A percentile compares a stretch with the other conserved stretches of the same genome.
These are phyloP conservation scores for Cladorrhinum sp. DNA, from an alignment of 2,329 filamentous ascomycete species.

Conservation along the genomic window DNA sequence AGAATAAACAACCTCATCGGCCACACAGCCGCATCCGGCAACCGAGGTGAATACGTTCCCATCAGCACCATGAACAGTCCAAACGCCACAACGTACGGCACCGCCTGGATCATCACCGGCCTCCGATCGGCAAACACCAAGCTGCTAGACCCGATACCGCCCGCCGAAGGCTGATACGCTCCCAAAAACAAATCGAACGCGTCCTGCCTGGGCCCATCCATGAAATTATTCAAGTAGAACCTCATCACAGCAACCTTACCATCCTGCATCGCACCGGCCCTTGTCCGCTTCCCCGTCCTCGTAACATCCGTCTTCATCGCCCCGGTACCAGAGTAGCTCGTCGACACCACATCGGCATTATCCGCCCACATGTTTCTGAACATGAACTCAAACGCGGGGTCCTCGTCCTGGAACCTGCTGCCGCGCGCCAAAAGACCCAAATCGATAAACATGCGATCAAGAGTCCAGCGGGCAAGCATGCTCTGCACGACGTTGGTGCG, in stretches of 20 bases:
- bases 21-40: conserved; percentile 73
- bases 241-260: conserved; percentile 82
- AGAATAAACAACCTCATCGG: conserved; percentile 79
- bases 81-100: conserved; percentile 86
- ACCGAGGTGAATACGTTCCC: conserved; percentile 66
- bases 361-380: conserved; percentile 99
- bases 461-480: conserved; percentile 86
- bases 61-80: conserved; percentile 81
- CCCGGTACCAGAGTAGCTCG: conserved; percentile 90
- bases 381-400: conserved; percentile 77
- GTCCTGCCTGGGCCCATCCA: conserved; percentile 90
- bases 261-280: conserved; percentile 80
- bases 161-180: conserved; percentile 71
- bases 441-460: conserved; percentile 86
- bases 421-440: conserved; percentile 74
- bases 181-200: conserved; percentile 93
- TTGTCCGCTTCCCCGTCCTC: conserved; percentile 85
- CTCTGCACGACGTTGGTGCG: conserved; percentile 97
- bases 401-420: conserved; percentile 71
- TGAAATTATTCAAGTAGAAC: conserved; percentile 91
- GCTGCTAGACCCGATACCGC: conserved; percentile 62
- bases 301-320: conserved; percentile 98
- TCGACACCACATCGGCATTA: conserved; percentile 93
- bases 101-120: conserved; percentile 84
- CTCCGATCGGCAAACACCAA: conserved; percentile 80